These are phyloP conservation scores for Colletotrichum sansevieriae DNA, from an alignment of 2,329 filamentous ascomycete species.

Conservation along the genomic window DNA sequence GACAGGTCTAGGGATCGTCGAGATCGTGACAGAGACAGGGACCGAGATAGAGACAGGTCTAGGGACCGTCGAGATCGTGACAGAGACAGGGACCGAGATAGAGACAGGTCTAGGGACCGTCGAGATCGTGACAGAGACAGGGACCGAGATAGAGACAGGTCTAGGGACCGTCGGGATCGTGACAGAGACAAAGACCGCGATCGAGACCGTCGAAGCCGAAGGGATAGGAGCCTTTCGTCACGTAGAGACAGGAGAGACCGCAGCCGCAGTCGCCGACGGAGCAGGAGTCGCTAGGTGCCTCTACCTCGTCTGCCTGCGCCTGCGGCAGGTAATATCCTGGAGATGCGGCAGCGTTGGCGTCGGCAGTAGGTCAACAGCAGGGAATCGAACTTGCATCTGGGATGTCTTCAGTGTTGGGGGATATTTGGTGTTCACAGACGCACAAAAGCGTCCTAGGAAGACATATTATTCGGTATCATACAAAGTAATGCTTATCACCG, in stretches of 20 bases:
- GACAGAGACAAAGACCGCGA: constrained; percentile 30
- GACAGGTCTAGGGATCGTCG: constrained; percentile 47
- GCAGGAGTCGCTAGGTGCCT: constrained; percentile 34
- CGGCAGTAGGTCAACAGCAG: too few relatives aligned
- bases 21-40: constrained; percentile 50
- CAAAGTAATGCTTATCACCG: too few relatives aligned
- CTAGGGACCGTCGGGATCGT: constrained; percentile 35
- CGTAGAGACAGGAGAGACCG: constrained; percentile 18
- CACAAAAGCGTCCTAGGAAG: too few relatives aligned
- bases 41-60: constrained; percentile 43
- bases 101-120: constrained; percentile 44
- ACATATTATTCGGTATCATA: too few relatives aligned
- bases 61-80: constrained; percentile 38
- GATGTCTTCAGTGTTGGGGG: too few relatives aligned
- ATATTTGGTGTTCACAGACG: too few relatives aligned
- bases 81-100: constrained; percentile 26
- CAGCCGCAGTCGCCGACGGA: constrained; percentile 23
- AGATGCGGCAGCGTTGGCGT: too few relatives aligned
- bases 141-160: constrained; percentile 44
- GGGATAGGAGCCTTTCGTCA: constrained; percentile 17
- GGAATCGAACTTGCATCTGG: too few relatives aligned
- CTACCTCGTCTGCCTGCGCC: background rate
- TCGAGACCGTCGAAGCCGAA: constrained; percentile 19
- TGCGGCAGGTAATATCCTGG: background rate
- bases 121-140: constrained; percentile 51